Evolutionary conservation across 2,329 filamentous ascomycete species (phyloP), one percentile per base, ranked within the genome.

Genomic region (Macrophomina tecta): DNA sequence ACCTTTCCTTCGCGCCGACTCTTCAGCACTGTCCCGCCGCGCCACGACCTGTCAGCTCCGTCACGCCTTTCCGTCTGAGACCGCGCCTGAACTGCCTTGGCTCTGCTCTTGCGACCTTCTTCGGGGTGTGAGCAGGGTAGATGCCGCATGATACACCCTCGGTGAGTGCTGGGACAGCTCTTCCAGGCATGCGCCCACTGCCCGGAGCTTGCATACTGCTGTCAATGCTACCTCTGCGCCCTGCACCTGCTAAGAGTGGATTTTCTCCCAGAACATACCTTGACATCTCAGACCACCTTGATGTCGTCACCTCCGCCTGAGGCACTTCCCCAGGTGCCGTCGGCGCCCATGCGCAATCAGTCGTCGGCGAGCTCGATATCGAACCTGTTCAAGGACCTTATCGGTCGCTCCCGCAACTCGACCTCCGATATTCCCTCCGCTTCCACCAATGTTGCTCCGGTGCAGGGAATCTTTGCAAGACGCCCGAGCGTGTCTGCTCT

Each of bases 221-320:
- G 14, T 32, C 28, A 18, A 12, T 12, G 42, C 36, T 34, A 18
- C 23, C 9, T 5, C 36, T 32, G 36, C 23, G 14, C 32, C 36
- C 36, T 23, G n/a, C 42, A 12, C 16, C 63, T 65, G 30, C 63
- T 48, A 18, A 49, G n/a, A 6, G n/a, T 18, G 5, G n/a, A 9
- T 38, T 28, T 51, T 14, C 52, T n/a, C 5, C 40, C 42, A 65
- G 63, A 6, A 32, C 51, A n/a, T 28, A 48, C 38, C 52, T 38
- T 16, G 12, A 18, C 49, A 18, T 52, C 42, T 9, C 14, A 23
- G 11, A 45, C 40, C 14, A 38, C 36, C 52, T 16, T 12, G 16
- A 65, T 65, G 63, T 65, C 63, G 52, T 65, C 63, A n/a, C 63
- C 63, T 42, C 63, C 63, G 52, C 63, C 63, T 28, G 63, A 65